Evolutionary conservation across 768 basidiomycete species (phyloP).

Genomic region (Leccinum aurantiacum): DNA sequence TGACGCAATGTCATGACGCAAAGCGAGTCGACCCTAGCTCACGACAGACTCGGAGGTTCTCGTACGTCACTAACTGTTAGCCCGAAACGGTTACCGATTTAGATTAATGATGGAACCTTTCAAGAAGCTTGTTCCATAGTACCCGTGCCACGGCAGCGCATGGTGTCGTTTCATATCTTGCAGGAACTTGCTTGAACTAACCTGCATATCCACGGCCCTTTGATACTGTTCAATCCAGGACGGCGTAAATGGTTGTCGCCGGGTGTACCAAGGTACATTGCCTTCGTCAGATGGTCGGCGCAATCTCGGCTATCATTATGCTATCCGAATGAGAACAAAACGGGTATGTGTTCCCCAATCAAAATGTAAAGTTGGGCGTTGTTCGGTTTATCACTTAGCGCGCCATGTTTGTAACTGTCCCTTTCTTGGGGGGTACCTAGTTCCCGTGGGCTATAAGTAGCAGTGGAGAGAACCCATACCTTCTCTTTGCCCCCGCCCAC

Average conservation of each 20-base stretch:
- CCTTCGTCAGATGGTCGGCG: not conserved
- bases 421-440: constrained; percentile 18
- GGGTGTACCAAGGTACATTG: not conserved
- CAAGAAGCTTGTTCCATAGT: not conserved
- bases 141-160: no score
- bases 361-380: constrained; percentile 7
- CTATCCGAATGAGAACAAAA: not conserved
- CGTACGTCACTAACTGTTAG: not conserved
- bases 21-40: not conserved
- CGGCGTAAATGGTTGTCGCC: not conserved
- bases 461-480: not conserved
- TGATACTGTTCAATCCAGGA: not conserved
- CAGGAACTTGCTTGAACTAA: not conserved
- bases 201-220: not conserved
- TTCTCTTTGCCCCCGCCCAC: constrained; percentile 8
- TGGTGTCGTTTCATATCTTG: not conserved
- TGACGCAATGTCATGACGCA: not conserved
- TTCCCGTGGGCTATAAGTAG: constrained; percentile 30
- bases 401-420: constrained; percentile 8
- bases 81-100: not conserved
- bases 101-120: not conserved
- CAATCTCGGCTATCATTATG: constrained; percentile 4
- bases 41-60: not conserved
- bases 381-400: constrained; percentile 23
- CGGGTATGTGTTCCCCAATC: constrained; percentile 1